Conservation (phyloP, 495 filamentous ascomycete species). For the Cryomyces minteri region DNA sequence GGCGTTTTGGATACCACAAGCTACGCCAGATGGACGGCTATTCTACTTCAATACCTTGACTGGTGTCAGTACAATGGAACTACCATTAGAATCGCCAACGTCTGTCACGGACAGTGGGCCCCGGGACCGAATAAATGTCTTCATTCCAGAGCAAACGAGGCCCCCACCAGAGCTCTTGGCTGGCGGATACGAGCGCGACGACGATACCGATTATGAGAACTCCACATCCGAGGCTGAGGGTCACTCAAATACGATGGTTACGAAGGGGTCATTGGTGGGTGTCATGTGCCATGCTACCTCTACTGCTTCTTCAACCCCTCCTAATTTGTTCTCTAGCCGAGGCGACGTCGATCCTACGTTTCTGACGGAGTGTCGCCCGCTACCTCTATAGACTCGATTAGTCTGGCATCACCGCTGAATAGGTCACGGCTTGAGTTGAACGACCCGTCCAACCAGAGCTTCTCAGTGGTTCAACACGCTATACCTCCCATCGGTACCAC, state of each 20-base stretch:
- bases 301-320: not conserved
- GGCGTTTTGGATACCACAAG: slow-evolving; percentile 96
- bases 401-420: slow-evolving; percentile 32
- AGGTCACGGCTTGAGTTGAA: slow-evolving; percentile 14
- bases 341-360: slow-evolving; percentile 41
- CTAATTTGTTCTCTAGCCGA: slow-evolving; percentile 16
- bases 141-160: slow-evolving; percentile 74
- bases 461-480: slow-evolving; percentile 24
- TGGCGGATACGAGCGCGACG: slow-evolving; percentile 47
- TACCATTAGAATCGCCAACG: slow-evolving; percentile 80
- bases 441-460: slow-evolving; percentile 28
- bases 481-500: slow-evolving; percentile 39
- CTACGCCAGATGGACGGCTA: slow-evolving; percentile 80
- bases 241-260: slow-evolving; percentile 37
- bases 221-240: slow-evolving; percentile 81
- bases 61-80: slow-evolving; percentile 76
- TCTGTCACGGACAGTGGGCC: slow-evolving; percentile 69
- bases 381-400: slow-evolving; percentile 82
- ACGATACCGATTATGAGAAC: slow-evolving; percentile 55
- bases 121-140: slow-evolving; percentile 69
- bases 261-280: slow-evolving; percentile 40
- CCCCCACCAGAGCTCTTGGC: slow-evolving; percentile 88
- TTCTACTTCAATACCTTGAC: slow-evolving; percentile 98
- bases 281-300: not conserved
- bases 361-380: slow-evolving; percentile 69